Base-by-base conservation (phyloP, 495 filamentous ascomycete species). In the Podospora bellae-mahoneyi region DNA sequence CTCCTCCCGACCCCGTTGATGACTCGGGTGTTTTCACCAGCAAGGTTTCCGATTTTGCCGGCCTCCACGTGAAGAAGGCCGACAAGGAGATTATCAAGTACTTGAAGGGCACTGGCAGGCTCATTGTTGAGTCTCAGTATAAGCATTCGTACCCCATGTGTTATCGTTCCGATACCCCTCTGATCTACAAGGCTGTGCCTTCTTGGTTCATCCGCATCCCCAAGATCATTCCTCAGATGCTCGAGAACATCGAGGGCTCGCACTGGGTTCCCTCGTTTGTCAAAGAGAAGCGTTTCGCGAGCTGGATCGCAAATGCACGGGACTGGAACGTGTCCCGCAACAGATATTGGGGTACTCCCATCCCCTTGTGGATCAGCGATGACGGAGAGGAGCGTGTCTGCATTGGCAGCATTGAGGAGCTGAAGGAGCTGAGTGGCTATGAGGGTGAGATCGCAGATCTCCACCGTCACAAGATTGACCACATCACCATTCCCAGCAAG, bases 271-370 rank as follows among this genome's bases (percentile, higher is more conserved):
- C 95, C 1, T 87, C 85, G 1, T 91, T 92, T 70, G 93, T 99
- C 56, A 98, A 97, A 78, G 94, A 97, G 68, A 91, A 90, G 66
- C 86, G 95, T 32, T 99, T 99, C 74, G 85, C 88, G 6, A 83
- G 74, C 72, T 79, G 77, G 77, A 75, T 79, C 67, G 82, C 85
- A 48, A 96, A 94, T 76, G 93, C 95, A n/a, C 88, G 91, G 56
- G 95, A 99, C 79, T 99, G 95, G 95, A 97, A 97, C 77, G 89
- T 99, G 53, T 96, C 93, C 59, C 86, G 95, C 55, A 97, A 97
- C 78, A 87, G 95, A 64, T 99, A 97, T 78, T 99, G 95, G 95
- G 95, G 95, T 68, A 98, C 95, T 1, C 95, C 95, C 90, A 86
- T 99, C 32, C 95, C 95, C 0, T 73, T 98, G 55, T 99, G 95